Conservation (phyloP, 495 filamentous ascomycete genomes). For the Talaromyces borbonicus region DNA sequence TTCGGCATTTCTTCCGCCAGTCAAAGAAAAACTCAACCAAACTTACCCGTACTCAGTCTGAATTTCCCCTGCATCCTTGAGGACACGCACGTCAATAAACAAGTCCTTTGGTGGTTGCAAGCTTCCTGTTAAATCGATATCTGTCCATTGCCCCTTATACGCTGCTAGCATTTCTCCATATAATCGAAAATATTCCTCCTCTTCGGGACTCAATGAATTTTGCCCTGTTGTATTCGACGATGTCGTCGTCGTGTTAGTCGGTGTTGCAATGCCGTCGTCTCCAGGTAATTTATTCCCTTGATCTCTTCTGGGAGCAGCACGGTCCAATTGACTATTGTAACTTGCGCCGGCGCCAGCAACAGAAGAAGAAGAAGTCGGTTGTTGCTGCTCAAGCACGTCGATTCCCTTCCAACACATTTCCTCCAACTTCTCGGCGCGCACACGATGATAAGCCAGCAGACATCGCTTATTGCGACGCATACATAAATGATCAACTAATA, state of each 20-base stretch:
- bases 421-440: slow-evolving; percentile 82
- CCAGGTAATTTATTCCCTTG: no score
- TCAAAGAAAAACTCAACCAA: slow-evolving; percentile 2
- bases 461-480: slow-evolving; percentile 97
- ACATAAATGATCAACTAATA: slow-evolving; percentile 87
- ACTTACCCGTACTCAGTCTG: slow-evolving; percentile 97
- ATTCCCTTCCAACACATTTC: slow-evolving; percentile 87
- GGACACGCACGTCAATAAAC: slow-evolving; percentile 93
- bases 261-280: no score
- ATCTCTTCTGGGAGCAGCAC: neutral
- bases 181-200: slow-evolving; percentile 90
- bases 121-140: slow-evolving; percentile 91
- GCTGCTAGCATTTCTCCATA: slow-evolving; percentile 88
- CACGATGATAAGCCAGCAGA: slow-evolving; percentile 87
- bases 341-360: slow-evolving; percentile 12
- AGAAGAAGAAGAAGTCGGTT: slow-evolving; percentile 17
- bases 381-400: slow-evolving; percentile 61
- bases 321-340: neutral
- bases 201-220: slow-evolving; percentile 88
- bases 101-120: slow-evolving; percentile 90
- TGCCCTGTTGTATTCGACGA: slow-evolving; percentile 30
- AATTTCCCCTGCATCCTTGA: slow-evolving; percentile 97
- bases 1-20: neutral
- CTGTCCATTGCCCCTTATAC: slow-evolving; percentile 98
- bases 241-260: slow-evolving; percentile 1